phyloP scores from a whole-genome alignment of 805 yeast genomes.

The Blastobotrys robertii region DNA sequence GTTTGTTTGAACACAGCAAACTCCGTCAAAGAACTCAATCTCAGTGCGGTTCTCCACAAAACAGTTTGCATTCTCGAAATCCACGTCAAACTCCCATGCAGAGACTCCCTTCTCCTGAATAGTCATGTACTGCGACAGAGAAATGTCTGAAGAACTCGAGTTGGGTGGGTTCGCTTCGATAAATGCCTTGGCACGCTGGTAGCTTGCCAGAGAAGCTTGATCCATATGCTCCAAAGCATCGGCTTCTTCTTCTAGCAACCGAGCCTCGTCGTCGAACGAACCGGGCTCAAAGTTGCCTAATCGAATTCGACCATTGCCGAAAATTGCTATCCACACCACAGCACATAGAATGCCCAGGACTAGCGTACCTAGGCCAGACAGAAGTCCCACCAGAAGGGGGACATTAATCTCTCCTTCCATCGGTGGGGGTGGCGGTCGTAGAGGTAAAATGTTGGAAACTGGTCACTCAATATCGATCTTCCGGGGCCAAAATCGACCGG shows the following conservation, averaged over 20 bases:
- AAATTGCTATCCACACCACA: slow-evolving; percentile 25
- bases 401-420: slow-evolving; percentile 21
- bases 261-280: slow-evolving; percentile 52
- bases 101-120: slow-evolving; percentile 81
- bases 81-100: slow-evolving; percentile 75
- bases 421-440: too few relatives aligned
- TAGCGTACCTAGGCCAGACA: slow-evolving; percentile 31
- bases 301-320: slow-evolving; percentile 24
- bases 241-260: slow-evolving; percentile 49
- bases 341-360: slow-evolving; percentile 25
- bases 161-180: slow-evolving; percentile 34
- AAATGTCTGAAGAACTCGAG: slow-evolving; percentile 33
- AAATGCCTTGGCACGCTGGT: slow-evolving; percentile 50
- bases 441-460: too few relatives aligned
- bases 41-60: slow-evolving; percentile 58
- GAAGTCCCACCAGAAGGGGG: slow-evolving; percentile 31
- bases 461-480: too few relatives aligned
- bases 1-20: slow-evolving; percentile 66
- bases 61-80: slow-evolving; percentile 43
- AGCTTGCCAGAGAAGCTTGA: slow-evolving; percentile 43
- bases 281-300: slow-evolving; percentile 41
- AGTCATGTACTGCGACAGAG: slow-evolving; percentile 48
- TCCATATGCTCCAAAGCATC: slow-evolving; percentile 56
- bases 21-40: slow-evolving; percentile 40
- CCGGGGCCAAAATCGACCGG: too few relatives aligned